phyloP scores from a whole-genome alignment of 106 monocot genomes.

The Posidonia australis region DNA sequence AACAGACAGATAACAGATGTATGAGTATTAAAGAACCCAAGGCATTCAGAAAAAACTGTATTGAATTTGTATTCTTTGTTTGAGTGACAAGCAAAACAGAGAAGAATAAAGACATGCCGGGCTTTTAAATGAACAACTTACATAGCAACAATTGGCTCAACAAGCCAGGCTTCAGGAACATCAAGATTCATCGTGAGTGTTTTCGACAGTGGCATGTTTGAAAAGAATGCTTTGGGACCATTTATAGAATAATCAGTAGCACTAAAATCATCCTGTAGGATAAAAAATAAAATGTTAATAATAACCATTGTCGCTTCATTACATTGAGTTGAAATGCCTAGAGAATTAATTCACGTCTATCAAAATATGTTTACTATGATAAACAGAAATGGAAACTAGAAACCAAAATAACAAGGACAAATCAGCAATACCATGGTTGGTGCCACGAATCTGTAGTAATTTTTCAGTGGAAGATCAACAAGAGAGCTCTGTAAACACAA shows the following conservation, averaged over 20 bases:
- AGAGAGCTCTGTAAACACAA: conserved; percentile 85
- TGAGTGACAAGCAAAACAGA: background rate
- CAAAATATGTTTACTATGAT: background rate
- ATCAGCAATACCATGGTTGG: conserved; percentile 54
- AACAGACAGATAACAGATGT: conserved; percentile 1
- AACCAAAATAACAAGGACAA: background rate
- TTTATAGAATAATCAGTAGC: conserved; percentile 49
- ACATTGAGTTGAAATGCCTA: conserved; percentile 3
- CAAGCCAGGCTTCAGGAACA: conserved; percentile 98
- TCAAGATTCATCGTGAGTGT: conserved; percentile 98
- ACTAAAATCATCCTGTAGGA: conserved; percentile 83
- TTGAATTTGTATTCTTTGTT: background rate
- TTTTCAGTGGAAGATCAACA: conserved; percentile 88
- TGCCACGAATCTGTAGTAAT: conserved; percentile 87
- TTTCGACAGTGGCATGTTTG: conserved; percentile 88
- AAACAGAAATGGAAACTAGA: background rate
- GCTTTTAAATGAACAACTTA: conserved; percentile 28
- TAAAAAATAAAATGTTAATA: conserved; percentile 12
- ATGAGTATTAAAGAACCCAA: too few species aligned
- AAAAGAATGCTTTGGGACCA: conserved; percentile 89
- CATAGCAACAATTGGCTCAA: conserved; percentile 82
- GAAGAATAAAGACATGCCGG: background rate
- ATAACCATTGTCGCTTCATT: background rate
- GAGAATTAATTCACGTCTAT: background rate
- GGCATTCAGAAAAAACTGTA: background rate